Conservation (phyloP, 78 protist species). For the Chrysochromulina parva region DNA sequence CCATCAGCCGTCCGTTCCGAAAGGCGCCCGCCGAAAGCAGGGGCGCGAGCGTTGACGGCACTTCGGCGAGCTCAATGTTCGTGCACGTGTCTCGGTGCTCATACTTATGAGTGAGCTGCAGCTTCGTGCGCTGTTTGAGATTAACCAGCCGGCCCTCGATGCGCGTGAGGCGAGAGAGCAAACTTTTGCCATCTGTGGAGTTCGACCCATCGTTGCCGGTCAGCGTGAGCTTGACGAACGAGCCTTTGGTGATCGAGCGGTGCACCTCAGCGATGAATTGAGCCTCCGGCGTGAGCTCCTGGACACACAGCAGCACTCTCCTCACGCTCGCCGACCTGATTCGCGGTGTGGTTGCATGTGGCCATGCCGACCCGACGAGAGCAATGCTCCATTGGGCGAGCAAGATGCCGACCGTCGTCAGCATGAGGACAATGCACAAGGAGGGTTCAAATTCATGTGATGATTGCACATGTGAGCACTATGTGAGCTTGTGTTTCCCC, state of each 20-base stretch:
- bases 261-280: too few species aligned
- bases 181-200: background rate
- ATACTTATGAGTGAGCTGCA: slow-evolving; percentile 6
- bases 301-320: too few species aligned
- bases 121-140: background rate
- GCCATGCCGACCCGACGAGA: too few species aligned
- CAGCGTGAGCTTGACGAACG: background rate
- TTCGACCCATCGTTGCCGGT: background rate
- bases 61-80: background rate
- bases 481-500: too few species aligned
- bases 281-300: too few species aligned
- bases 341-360: too few species aligned
- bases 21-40: background rate
- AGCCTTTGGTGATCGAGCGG: background rate
- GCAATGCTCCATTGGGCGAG: too few species aligned
- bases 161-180: background rate
- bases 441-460: too few species aligned
- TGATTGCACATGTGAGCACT: too few species aligned
- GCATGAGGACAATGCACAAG: too few species aligned
- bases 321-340: too few species aligned
- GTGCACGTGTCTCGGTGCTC: background rate
- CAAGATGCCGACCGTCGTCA: too few species aligned
- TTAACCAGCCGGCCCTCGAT: background rate
- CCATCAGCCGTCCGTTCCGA: background rate
- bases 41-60: background rate